These are phyloP conservation scores for Nematocida displodere DNA, from an alignment of 371 early-diverging fungal species.

Conservation along the genomic window DNA sequence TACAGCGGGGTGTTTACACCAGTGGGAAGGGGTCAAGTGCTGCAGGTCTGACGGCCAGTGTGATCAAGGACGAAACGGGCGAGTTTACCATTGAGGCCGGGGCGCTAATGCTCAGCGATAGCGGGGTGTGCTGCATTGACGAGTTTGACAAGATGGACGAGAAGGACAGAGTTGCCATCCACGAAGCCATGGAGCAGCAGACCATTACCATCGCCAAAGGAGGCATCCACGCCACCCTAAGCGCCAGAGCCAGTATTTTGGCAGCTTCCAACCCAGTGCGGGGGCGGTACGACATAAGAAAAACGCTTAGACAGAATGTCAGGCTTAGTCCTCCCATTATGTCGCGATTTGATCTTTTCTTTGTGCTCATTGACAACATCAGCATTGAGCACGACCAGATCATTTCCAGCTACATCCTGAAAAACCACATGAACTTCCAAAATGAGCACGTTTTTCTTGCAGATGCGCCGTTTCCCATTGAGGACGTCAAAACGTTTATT, in stretches of 20 bases:
- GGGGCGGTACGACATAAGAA: conserved; percentile 65
- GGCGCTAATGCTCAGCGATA: conserved; percentile 97
- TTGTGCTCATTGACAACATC: conserved; percentile 89
- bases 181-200: conserved; percentile 99
- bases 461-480: conserved; percentile 25
- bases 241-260: conserved; percentile 63
- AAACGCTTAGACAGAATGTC: conserved; percentile 77
- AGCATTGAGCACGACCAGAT: conserved; percentile 80
- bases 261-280: conserved; percentile 66
- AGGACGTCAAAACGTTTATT: conserved; percentile 63
- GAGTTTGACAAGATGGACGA: conserved; percentile 99
- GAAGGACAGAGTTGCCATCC: conserved; percentile 95
- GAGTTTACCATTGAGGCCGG: conserved; percentile 99
- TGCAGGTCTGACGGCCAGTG: conserved; percentile 95
- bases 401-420: conserved; percentile 84
- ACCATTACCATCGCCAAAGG: conserved; percentile 98
- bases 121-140: conserved; percentile 93
- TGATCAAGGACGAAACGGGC: conserved; percentile 93
- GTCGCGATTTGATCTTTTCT: conserved; percentile 98
- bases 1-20: conserved; percentile 87
- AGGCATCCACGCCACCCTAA: conserved; percentile 75
- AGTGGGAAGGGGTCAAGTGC: conserved; percentile 96
- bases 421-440: conserved; percentile 70
- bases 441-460: neutral
- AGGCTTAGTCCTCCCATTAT: conserved; percentile 92